Evolutionary conservation across 2,329 filamentous ascomycete species (phyloP), one percentile per base, ranked within the genome.

Genomic region (Hypoxylon sp.): DNA sequence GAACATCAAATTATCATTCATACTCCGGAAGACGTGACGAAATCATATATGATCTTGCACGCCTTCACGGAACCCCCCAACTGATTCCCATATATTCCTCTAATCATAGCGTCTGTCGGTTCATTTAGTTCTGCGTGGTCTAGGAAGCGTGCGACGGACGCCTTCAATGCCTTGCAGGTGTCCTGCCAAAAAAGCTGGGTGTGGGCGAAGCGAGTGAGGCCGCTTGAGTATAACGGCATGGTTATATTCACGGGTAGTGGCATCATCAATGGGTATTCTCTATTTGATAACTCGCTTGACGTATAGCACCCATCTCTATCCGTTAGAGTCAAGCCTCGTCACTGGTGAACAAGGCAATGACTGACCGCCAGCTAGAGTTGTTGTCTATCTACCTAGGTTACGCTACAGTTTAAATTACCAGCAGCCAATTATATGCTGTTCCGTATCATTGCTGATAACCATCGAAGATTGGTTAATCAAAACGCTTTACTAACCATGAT

Each of bases 31-130:
- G 73, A 75, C 25, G 72, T 75, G 8, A 75, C 62, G 20, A 77
- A 71, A 37, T 81, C 76, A 61, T 79, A 78, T 55, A 81, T 75
- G 35, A 76, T 68, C 54, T 74, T 65, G 17, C 70, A 76, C 6
- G 74, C 79, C 54, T 79, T 80, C 14, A 70, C 65, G 3, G 77
- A 70, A 62, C 79, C 69, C 27, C 77, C 78, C 4, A 69, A 66
- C 70, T 81, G 78, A 1, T 56, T 30, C 2, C 66, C 66, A 27
- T 74, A 51, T 25, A 70, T 55, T 7, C 14, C 48, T 1, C 49
- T 14, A 37, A 73, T 63, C 13, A 20, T 60, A 2, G 17, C 40
- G 13, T 72, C 68, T 2, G 64, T 53, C 14, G 27, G 20, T 10
- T 33, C 57, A 31, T 71, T 72, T 6, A 72, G 2, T 30, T 70